Conservation (phyloP, 495 filamentous ascomycete species). For the Tuber borchii region DNA sequence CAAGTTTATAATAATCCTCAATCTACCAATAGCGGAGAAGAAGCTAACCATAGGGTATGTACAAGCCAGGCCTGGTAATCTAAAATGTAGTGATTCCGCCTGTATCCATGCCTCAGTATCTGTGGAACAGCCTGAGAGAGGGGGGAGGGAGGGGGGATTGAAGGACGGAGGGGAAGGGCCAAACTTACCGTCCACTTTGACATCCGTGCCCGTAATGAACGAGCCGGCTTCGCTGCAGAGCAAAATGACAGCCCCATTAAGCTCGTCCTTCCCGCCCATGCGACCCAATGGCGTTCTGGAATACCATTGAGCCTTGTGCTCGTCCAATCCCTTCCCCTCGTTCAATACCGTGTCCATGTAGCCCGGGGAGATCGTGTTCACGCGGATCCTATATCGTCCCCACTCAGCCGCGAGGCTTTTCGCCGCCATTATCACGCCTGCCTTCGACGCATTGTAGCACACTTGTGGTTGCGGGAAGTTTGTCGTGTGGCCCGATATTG, state of each 20-base stretch:
- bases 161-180: not conserved
- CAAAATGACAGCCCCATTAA: constrained; percentile 61
- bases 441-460: constrained; percentile 66
- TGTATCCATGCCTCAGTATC: not conserved
- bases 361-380: constrained; percentile 64
- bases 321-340: constrained; percentile 55
- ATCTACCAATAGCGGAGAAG: not conserved
- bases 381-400: constrained; percentile 56
- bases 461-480: constrained; percentile 65
- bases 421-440: constrained; percentile 55
- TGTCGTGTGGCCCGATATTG: constrained; percentile 59
- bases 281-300: constrained; percentile 61
- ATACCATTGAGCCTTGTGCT: constrained; percentile 53
- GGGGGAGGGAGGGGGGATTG: not conserved
- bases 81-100: constrained; percentile 5
- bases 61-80: not conserved
- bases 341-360: constrained; percentile 82
- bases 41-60: not conserved
- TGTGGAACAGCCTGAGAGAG: not conserved
- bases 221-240: constrained; percentile 57
- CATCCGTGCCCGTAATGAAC: constrained; percentile 62
- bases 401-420: constrained; percentile 62
- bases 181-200: constrained; percentile 52
- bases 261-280: constrained; percentile 60
- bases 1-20: not conserved